phyloP scores from a whole-genome alignment of 2,329 filamentous ascomycete genomes.

The Pseudogymnoascus sp. region DNA sequence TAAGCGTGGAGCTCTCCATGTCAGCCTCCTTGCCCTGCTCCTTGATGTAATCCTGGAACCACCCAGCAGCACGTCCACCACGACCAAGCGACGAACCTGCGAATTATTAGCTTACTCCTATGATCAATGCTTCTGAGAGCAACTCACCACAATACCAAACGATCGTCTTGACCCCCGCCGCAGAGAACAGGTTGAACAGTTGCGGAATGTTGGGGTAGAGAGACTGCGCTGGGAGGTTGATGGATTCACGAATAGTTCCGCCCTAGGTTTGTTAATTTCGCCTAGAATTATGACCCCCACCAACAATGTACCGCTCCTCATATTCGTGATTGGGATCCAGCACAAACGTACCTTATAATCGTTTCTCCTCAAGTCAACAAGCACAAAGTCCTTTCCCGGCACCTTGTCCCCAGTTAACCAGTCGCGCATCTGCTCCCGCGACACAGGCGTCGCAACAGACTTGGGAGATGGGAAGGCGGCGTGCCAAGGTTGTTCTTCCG shows the following conservation, averaged over 20 bases:
- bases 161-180: slow-evolving; percentile 19
- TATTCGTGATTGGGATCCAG: neutral
- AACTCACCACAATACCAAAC: slow-evolving; percentile 27
- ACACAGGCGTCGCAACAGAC: neutral
- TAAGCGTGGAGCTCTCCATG: slow-evolving; percentile 28
- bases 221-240: slow-evolving; percentile 29
- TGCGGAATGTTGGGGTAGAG: slow-evolving; percentile 25
- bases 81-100: slow-evolving; percentile 31
- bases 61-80: slow-evolving; percentile 29
- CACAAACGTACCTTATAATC: slow-evolving; percentile 25
- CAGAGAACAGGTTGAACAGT: slow-evolving; percentile 24
- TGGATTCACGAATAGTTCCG: slow-evolving; percentile 26
- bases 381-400: slow-evolving; percentile 19
- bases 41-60: slow-evolving; percentile 31
- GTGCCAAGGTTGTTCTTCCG: slow-evolving; percentile 10
- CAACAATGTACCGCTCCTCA: neutral
- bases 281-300: neutral
- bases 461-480: slow-evolving; percentile 12
- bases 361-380: slow-evolving; percentile 29
- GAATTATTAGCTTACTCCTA: slow-evolving; percentile 3
- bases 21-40: slow-evolving; percentile 19
- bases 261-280: slow-evolving; percentile 19
- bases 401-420: slow-evolving; percentile 8
- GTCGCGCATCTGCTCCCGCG: slow-evolving; percentile 8
- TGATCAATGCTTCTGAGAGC: neutral